Base-by-base conservation (phyloP, 208 protist species). In the Zelonia costaricensis region DNA sequence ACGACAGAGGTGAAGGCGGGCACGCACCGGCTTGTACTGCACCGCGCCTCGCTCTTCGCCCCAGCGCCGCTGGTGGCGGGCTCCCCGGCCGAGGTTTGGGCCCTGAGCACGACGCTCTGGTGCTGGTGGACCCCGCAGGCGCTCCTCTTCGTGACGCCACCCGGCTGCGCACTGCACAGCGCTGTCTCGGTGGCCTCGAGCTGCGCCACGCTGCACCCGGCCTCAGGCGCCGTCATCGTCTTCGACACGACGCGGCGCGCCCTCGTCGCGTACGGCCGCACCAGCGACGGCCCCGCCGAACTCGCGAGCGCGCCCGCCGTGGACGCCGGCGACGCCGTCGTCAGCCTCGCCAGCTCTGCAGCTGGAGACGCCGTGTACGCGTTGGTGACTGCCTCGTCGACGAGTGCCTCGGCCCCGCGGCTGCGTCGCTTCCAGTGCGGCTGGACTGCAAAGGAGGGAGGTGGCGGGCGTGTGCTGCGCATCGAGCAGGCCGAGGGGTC, bases 91-190 rank as follows among this genome's bases (percentile, higher is more conserved):
- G 36, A 23, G 28, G 18, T 16, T 1, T 20, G 20, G 39, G 8
- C 28, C 12, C 38, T 42, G 31, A 66, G 40, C 3, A 38, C 49
- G 0, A 4, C 40, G n/a, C 38, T 66, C 3, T 65, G 66, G 58
- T 63, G 56, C 44, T 73, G 66, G 66, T 73, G 66, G 66, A 66
- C 66, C 2, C 58, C 57, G 39, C 49, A 54, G 9, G 10, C 28
- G 40, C 22, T 73, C 16, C 16, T 66, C 20, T 65, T 73, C 23
- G 33, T 66, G 12, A 31, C 58, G 2, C 31, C 66, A 6, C 51
- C 58, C 35, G 55, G 48, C 31, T 49, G 58, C 9, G 30, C 51
- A 1, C 28, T 73, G 4, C 22, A 61, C 7, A 47, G 25, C 3
- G 49, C 58, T 8, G 52, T 55, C 33, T 38, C 23, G 10, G 38